Conservation (phyloP, 2,329 filamentous ascomycete genomes). For the Dichotomopilus funicola region DNA sequence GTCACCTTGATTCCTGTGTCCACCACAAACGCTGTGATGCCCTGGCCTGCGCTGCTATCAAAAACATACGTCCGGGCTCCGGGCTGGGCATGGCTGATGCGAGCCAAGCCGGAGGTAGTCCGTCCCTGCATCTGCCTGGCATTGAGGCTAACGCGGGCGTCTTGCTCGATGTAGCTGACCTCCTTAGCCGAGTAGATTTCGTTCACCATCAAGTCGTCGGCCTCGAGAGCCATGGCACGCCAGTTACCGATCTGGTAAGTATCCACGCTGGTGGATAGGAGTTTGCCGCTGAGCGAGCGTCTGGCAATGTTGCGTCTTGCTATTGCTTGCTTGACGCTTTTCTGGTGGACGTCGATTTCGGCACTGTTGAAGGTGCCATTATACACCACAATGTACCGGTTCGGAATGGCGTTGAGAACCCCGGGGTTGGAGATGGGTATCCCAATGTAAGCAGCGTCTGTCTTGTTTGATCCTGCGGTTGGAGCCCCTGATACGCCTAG, state of each 20-base stretch:
- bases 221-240: slow-evolving; percentile 43
- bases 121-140: slow-evolving; percentile 45
- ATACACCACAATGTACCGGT: slow-evolving; percentile 61
- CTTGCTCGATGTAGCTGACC: slow-evolving; percentile 39
- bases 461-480: slow-evolving; percentile 15
- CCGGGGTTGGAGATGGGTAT: slow-evolving; percentile 46
- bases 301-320: slow-evolving; percentile 52
- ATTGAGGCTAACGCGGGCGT: slow-evolving; percentile 39
- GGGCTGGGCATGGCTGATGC: slow-evolving; percentile 41
- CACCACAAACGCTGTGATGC: slow-evolving; percentile 57
- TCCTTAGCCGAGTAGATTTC: slow-evolving; percentile 41
- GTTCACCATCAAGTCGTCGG: slow-evolving; percentile 30
- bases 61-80: slow-evolving; percentile 41
- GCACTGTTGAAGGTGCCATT: slow-evolving; percentile 46
- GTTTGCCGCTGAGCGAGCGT: slow-evolving; percentile 40
- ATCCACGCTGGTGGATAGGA: slow-evolving; percentile 42
- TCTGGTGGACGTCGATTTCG: slow-evolving; percentile 44
- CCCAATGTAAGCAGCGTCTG: slow-evolving; percentile 29
- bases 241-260: slow-evolving; percentile 43
- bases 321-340: slow-evolving; percentile 41
- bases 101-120: slow-evolving; percentile 47
- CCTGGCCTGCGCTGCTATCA: slow-evolving; percentile 45
- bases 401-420: slow-evolving; percentile 43
- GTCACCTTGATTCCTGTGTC: slow-evolving; percentile 56
- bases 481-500: slow-evolving; percentile 20